Evolutionary conservation across 106 monocot species (phyloP).

Genomic region (Phalaenopsis aphrodite): DNA sequence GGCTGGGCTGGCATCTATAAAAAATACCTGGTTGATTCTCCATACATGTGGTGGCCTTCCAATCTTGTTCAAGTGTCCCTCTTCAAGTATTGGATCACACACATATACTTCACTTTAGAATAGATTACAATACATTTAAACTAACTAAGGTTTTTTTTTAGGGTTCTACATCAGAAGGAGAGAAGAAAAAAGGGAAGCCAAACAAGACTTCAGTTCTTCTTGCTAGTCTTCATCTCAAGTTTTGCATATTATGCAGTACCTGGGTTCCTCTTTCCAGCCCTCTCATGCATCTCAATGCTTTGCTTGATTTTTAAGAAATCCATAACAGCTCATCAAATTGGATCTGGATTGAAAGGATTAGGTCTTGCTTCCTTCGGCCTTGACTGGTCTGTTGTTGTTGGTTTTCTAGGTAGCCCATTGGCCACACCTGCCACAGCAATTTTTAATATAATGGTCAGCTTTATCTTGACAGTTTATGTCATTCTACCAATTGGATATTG

Average conservation of each 20-base stretch:
- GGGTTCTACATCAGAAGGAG: slow-evolving; percentile 45
- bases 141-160: neutral
- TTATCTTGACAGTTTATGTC: slow-evolving; percentile 22
- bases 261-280: slow-evolving; percentile 34
- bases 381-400: slow-evolving; percentile 31
- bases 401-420: slow-evolving; percentile 31
- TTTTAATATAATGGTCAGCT: slow-evolving; percentile 34
- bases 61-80: slow-evolving; percentile 55
- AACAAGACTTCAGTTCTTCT: slow-evolving; percentile 41
- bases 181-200: slow-evolving; percentile 28
- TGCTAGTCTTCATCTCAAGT: slow-evolving; percentile 24
- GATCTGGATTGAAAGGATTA: slow-evolving; percentile 37
- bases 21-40: slow-evolving; percentile 40
- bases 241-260: slow-evolving; percentile 54
- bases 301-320: slow-evolving; percentile 49
- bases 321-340: slow-evolving; percentile 44
- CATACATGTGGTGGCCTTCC: slow-evolving; percentile 63
- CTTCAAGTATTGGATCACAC: slow-evolving; percentile 23
- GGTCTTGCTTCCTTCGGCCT: slow-evolving; percentile 50
- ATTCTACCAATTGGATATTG: slow-evolving; percentile 37
- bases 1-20: slow-evolving; percentile 49
- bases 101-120: neutral
- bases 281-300: slow-evolving; percentile 28
- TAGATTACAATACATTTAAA: neutral
- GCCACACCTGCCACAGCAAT: slow-evolving; percentile 28